Base-by-base conservation (phyloP, 352 stramenopile genomes). In the Pythium apleroticum region DNA sequence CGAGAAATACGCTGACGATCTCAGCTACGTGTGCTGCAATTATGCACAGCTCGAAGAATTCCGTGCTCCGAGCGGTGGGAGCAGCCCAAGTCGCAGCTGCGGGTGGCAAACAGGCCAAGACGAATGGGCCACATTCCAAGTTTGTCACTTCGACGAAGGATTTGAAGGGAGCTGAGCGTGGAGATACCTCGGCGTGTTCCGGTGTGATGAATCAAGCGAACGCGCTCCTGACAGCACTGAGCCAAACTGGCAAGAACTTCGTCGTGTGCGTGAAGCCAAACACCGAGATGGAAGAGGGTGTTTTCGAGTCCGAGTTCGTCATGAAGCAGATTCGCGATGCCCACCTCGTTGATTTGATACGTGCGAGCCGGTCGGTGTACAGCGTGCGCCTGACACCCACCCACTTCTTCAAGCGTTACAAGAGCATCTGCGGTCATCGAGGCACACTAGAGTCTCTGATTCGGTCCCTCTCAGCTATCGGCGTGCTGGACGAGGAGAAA, bases 11-110 rank as follows among this genome's bases (percentile, higher is more conserved):
- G 6, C 66, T 91, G 15, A 88, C 67, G 24, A 90, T 95, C 46
- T 95, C 86, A 8, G 74, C 84, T 0, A 95, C 86, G 6, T 91
- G 84, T 61, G 84, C 78, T 1, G 86, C 86, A 7, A 95, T 95
- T 49, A 90, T 95, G 78, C 84, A 93, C 25, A 93, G 84, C 15
- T 95, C 86, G 22, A 92, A 84, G 53, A 95, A 95, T 66, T 74
- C 72, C 7, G 81, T 92, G 24, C 69, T 92, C 14, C 81, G 84
- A 57, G 84, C 84, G 28, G 81, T 92, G 14, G 84, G 84, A 0
- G 78, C 80, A 1, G 77, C 84, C 30, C 84, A 92, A 57, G 79
- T 90, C 50, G 76, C 84, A 48, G 73, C 80, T 25, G 78, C 77
- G 14, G 86, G 65, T 55, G 69, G 73, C 11, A 86, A 85, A 39